Evolutionary conservation across 371 early-diverging fungal genomes (phyloP).

Genomic region (Blastocladiella emersonii): DNA sequence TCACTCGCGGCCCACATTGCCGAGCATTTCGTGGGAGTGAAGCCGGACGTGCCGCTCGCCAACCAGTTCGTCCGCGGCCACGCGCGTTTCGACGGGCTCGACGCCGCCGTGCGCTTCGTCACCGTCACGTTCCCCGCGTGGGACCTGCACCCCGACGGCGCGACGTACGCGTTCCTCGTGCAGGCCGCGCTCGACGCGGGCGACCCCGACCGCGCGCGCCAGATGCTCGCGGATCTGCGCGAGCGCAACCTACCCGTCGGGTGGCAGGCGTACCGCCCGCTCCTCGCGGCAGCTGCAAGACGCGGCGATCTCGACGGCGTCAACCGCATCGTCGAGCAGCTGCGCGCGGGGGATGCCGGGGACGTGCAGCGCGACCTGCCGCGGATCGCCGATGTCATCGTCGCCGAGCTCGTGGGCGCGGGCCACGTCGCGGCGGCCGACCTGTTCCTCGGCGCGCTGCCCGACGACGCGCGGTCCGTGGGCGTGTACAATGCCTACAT

Average conservation of each 20-base stretch:
- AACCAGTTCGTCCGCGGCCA: background rate
- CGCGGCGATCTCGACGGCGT: background rate
- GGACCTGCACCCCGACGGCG: background rate
- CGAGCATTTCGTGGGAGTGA: too few relatives aligned
- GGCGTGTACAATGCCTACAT: background rate
- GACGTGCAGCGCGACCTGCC: background rate
- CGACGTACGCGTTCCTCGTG: background rate
- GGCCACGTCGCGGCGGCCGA: background rate
- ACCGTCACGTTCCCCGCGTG: background rate
- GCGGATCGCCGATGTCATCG: background rate
- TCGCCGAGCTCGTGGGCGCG: background rate
- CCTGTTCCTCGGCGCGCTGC: background rate
- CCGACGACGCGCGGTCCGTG: background rate
- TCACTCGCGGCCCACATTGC: background rate
- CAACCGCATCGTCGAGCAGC: background rate
- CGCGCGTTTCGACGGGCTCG: background rate
- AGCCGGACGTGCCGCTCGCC: background rate
- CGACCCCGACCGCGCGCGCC: background rate
- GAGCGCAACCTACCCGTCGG: background rate
- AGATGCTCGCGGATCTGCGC: background rate
- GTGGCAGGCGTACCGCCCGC: slow-evolving; percentile 1
- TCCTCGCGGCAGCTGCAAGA: background rate
- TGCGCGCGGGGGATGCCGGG: background rate
- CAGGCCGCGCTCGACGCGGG: background rate
- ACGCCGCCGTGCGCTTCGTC: background rate